Evolutionary conservation across 495 filamentous ascomycete species (phyloP), one percentile per base, ranked within the genome.

Genomic region (Neurospora discreta): DNA sequence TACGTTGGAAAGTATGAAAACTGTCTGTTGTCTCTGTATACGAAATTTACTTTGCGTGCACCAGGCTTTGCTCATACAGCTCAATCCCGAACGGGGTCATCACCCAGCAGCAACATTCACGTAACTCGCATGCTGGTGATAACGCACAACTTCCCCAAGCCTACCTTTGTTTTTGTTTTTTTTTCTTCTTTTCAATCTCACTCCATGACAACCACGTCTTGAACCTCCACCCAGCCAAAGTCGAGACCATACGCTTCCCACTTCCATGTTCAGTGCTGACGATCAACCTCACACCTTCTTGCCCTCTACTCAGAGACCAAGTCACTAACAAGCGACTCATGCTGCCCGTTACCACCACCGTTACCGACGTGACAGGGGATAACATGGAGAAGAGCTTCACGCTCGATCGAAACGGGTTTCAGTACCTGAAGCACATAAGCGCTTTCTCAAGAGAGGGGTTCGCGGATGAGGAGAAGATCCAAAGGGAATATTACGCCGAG

Each of bases 401-500:
- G 1, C 81, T 84, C 60, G 78, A 82, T 71, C 74, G n/a, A 43
- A 76, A 82, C 72, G 81, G 82, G 67, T 83, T 84, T 70, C 78
- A 82, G 60, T 82, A 78, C 69, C 68, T 75, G 42, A 76, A 40
- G 5, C 78, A 79, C 52, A 30, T 39, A 0, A 76, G 69, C 68
- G 43, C 15, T n/a, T 76, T 76, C n/a, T 26, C 26, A 3, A 3
- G 2, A 23, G n/a, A 15, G 11, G 46, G n/a, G 7, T 65, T 65
- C 1, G 73, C 82, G 9, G 84, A 80, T 33, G 71, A 71, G 18
- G 71, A 70, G 1, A 71, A 87, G 69, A 88, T 93, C 75, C 83
- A 85, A 73, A 75, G 70, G 2, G 76, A 82, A 13, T 92, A 92
- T 76, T 92, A 90, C 71, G 82, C 87, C 0, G 90, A 92, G 76